Evolutionary conservation across 495 filamentous ascomycete species (phyloP).

Genomic region (Peziza echinospora): DNA sequence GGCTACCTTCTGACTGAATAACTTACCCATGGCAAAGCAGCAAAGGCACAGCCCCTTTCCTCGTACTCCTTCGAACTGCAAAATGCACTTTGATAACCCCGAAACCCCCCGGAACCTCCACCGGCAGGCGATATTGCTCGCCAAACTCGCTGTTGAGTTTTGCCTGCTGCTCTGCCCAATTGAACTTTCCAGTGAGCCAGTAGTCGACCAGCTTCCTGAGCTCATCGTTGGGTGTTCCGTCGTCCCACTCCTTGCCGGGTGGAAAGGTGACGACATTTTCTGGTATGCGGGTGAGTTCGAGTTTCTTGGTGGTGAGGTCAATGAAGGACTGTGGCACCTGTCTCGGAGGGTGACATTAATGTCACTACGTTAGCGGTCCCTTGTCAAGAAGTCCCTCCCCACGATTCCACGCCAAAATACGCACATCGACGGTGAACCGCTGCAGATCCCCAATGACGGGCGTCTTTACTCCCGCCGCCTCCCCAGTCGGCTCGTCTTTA

Average conservation of each 20-base stretch:
- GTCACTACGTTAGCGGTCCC: no score
- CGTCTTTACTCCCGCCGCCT: no score
- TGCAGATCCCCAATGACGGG: no score
- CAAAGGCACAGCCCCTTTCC: conserved; percentile 32
- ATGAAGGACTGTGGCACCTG: conserved; percentile 21
- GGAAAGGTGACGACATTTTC: conserved; percentile 12
- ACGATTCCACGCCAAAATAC: no score
- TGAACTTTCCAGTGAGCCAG: conserved; percentile 13
- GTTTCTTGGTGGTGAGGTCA: conserved; percentile 22
- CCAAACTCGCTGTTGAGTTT: neutral
- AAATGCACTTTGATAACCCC: conserved; percentile 1
- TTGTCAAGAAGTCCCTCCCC: no score
- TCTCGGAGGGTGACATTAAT: no score
- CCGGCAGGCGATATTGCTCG: neutral
- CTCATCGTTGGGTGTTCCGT: conserved; percentile 21
- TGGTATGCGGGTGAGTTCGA: conserved; percentile 21
- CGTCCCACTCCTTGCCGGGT: conserved; percentile 11
- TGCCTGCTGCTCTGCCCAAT: conserved; percentile 2
- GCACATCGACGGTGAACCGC: no score
- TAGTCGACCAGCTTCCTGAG: conserved; percentile 22
- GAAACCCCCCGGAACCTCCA: conserved; percentile 2
- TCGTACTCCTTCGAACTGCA: conserved; percentile 23
- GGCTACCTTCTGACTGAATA: no score
- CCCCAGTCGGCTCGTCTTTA: no score
- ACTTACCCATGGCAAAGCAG: conserved; percentile 32